Base-by-base conservation (phyloP, 768 basidiomycete species). In the Xanthoconium purpureum region DNA sequence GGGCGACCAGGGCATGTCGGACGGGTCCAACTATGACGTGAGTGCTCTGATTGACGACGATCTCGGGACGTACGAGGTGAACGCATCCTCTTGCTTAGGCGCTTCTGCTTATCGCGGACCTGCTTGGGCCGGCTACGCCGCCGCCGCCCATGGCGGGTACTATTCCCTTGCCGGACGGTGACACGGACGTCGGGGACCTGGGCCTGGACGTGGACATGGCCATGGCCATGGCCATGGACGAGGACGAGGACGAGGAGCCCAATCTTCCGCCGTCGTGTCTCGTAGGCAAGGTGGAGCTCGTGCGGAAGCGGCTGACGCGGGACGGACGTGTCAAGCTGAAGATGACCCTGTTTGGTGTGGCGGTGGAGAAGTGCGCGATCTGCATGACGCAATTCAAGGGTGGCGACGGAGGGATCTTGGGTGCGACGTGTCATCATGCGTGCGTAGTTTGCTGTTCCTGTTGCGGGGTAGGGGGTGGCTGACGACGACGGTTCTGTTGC, bases 301-400 rank as follows among this genome's bases (percentile, higher is more conserved):
- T 80, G 68, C 80, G 85, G 20, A 76, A 81, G 50, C 79, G 89
- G 24, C 77, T 77, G 47, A 82, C 81, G 47, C 75, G 75, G 59
- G 81, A 88, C 62, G 88, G 89, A 6, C 84, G 84, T 42, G 76
- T 84, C 52, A 91, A 90, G 74, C 63, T 89, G 44, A 91, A 89
- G 73, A 70, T 90, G 47, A 75, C 77, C 9, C 67, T 91, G 48
- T 72, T 88, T 18, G 89, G 85, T 38, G 74, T 79, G 14, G 64
- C 75, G 1, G 88, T 91, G 35, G 82, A 86, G 59, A 82, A 82
- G 64, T 92, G 90, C 69, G 80, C 84, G 39, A 84, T 90, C 48
- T 91, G 90, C 66, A 72, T 89, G 67, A 79, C 77, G 46, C 85
- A 85, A 71, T 91, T 89, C 73, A 83, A 75, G 71, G 76, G 73